These are phyloP conservation scores for Austroboletus novae-zelandiae DNA, from an alignment of 1,284 basidiomycete species.

Conservation along the genomic window DNA sequence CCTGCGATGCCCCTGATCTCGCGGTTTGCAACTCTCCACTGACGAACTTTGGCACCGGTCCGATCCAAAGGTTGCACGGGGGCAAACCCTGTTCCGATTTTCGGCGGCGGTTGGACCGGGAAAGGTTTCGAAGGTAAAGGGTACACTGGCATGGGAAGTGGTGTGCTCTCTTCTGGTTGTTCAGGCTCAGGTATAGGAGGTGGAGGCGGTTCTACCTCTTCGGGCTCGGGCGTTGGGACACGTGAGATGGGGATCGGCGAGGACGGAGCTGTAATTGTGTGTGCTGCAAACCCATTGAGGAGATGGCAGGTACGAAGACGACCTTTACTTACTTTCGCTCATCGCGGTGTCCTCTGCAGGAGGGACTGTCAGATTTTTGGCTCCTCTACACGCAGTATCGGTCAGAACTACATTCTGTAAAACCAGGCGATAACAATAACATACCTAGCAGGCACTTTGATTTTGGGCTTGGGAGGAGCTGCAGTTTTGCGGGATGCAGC, in stretches of 20 bases:
- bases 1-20: slow-evolving; percentile 78
- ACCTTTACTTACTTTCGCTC: slow-evolving; percentile 42
- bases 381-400: slow-evolving; percentile 9
- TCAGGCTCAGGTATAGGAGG: slow-evolving; percentile 40
- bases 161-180: slow-evolving; percentile 51
- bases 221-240: slow-evolving; percentile 25
- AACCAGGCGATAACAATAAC: slow-evolving; percentile 15
- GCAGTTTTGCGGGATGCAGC: slow-evolving; percentile 37
- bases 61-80: slow-evolving; percentile 63
- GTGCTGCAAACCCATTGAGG: slow-evolving; percentile 28
- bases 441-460: slow-evolving; percentile 42
- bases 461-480: slow-evolving; percentile 34
- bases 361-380: slow-evolving; percentile 22
- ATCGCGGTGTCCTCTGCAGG: slow-evolving; percentile 33
- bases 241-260: slow-evolving; percentile 39
- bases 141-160: slow-evolving; percentile 68
- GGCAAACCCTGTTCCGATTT: slow-evolving; percentile 70
- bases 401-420: background rate
- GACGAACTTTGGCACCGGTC: slow-evolving; percentile 54
- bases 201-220: slow-evolving; percentile 25
- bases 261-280: slow-evolving; percentile 44
- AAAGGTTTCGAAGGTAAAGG: slow-evolving; percentile 76
- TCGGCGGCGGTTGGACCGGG: slow-evolving; percentile 71
- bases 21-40: slow-evolving; percentile 68
- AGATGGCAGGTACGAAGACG: background rate